phyloP scores from a whole-genome alignment of 2,329 filamentous ascomycete genomes.

The Raffaelea ambrosiae region DNA sequence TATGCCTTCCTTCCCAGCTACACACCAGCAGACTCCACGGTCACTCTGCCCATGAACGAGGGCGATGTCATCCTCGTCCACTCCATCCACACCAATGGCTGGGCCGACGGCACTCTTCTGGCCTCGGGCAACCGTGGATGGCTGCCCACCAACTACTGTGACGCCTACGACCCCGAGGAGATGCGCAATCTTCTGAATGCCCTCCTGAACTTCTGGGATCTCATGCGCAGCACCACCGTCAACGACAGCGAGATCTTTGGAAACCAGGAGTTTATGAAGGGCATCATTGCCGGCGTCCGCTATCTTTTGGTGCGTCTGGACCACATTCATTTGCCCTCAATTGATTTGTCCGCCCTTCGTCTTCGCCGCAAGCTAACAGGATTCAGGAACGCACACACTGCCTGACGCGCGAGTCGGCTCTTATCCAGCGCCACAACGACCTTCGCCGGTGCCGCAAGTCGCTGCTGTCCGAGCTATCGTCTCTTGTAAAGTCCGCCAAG shows the following conservation, averaged over 20 bases:
- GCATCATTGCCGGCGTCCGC: conserved; percentile 86
- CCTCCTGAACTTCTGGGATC: conserved; percentile 85
- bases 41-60: conserved; percentile 80
- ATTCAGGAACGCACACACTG: conserved; percentile 77
- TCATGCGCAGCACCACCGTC: conserved; percentile 68
- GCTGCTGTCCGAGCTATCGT: conserved; percentile 79
- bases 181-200: conserved; percentile 81
- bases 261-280: conserved; percentile 89
- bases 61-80: conserved; percentile 92
- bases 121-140: conserved; percentile 82
- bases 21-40: conserved; percentile 70
- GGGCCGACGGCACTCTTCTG: conserved; percentile 91
- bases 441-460: conserved; percentile 78
- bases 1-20: conserved; percentile 82
- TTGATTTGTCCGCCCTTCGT: neutral
- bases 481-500: conserved; percentile 83
- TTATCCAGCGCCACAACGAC: conserved; percentile 66
- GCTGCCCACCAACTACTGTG: conserved; percentile 97
- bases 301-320: conserved; percentile 66
- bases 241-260: conserved; percentile 72
- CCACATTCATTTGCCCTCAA: neutral
- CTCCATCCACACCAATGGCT: conserved; percentile 95
- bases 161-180: conserved; percentile 81
- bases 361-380: neutral
- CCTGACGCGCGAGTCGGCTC: conserved; percentile 68